Evolutionary conservation across 371 early-diverging fungal genomes (phyloP).

Genomic region (Lichtheimia corymbifera): DNA sequence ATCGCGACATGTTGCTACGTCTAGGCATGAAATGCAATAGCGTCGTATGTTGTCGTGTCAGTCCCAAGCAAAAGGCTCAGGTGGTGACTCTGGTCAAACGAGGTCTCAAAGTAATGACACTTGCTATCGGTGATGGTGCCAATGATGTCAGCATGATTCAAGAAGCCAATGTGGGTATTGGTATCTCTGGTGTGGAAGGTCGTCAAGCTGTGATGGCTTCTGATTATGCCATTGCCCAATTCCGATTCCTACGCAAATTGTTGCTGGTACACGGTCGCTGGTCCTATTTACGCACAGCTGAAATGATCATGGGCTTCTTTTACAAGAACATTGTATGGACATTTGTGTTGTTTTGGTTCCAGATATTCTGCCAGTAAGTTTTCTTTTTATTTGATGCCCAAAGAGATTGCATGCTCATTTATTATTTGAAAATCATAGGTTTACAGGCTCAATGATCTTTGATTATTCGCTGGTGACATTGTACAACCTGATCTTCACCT

Average conservation of each 20-base stretch:
- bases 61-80: conserved; percentile 89
- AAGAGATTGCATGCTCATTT: too few species aligned
- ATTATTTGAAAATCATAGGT: conserved; percentile 20
- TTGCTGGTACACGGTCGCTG: conserved; percentile 85
- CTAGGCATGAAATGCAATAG: conserved; percentile 72
- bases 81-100: conserved; percentile 64
- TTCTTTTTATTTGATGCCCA: too few species aligned
- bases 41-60: conserved; percentile 88
- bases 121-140: conserved; percentile 91
- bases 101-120: conserved; percentile 65
- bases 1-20: conserved; percentile 60
- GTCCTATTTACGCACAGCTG: conserved; percentile 79
- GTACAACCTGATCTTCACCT: conserved; percentile 82
- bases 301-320: conserved; percentile 80
- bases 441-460: conserved; percentile 59
- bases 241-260: conserved; percentile 72
- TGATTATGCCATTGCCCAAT: conserved; percentile 91
- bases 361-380: conserved; percentile 74
- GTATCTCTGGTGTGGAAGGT: conserved; percentile 93
- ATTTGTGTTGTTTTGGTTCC: conserved; percentile 81
- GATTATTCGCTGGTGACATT: conserved; percentile 83
- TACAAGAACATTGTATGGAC: conserved; percentile 84
- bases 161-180: conserved; percentile 89
- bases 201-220: conserved; percentile 91
- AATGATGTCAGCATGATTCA: conserved; percentile 97